Conservation (phyloP, 192 early-diverging fungal species). For the Paraglomus occultum region DNA sequence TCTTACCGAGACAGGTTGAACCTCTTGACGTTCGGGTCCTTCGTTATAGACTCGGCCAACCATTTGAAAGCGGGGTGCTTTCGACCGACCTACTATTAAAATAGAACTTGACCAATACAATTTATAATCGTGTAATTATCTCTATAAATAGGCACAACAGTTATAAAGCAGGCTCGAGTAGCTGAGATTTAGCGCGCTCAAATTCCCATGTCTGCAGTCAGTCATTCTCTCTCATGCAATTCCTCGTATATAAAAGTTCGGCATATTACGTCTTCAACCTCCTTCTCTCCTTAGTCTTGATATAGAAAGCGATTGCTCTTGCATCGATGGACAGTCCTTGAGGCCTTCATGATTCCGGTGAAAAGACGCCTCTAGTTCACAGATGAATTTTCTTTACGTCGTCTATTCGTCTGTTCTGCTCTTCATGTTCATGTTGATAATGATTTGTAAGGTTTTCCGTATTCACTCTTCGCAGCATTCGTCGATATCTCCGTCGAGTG, state of each 20-base stretch:
- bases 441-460: background rate
- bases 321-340: background rate
- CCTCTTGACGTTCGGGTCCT: no score
- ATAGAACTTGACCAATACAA: no score
- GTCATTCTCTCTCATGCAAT: no score
- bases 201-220: background rate
- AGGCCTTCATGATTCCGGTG: background rate
- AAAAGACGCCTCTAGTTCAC: background rate
- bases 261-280: background rate
- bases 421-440: background rate
- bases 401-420: background rate
- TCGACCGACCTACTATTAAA: no score
- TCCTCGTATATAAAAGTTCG: background rate
- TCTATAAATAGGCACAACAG: no score
- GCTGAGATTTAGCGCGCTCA: background rate
- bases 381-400: background rate
- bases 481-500: background rate
- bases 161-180: no score
- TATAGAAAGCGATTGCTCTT: background rate
- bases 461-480: background rate
- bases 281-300: background rate
- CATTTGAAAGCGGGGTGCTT: no score
- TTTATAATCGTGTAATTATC: no score
- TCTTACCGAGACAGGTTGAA: no score
- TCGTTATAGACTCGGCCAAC: no score